A percentile compares a stretch with the other conserved stretches of the same genome.
Evolutionary conservation across 306 rosid genomes (phyloP).

Genomic region (Astragalus membranaceus): DNA sequence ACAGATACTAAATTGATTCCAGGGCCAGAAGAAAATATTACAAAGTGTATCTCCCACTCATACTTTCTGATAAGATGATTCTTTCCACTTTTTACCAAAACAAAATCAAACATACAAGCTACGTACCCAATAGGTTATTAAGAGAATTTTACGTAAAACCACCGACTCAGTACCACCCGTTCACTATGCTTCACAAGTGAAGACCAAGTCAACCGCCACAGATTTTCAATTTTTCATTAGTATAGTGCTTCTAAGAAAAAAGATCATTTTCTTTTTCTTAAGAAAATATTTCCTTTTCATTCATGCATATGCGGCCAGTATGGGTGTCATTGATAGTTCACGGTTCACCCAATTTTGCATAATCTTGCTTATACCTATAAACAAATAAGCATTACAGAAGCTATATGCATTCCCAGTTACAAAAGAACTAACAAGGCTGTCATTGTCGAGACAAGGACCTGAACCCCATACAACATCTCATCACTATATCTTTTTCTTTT

Average conservation of each 20-base stretch:
- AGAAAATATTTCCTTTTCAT: neutral
- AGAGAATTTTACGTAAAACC: neutral
- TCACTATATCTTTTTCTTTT: neutral
- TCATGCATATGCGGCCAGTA: neutral
- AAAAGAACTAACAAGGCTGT: neutral
- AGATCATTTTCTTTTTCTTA: neutral
- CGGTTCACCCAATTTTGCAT: neutral
- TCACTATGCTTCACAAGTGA: neutral
- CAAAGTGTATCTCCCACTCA: neutral
- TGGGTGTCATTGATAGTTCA: neutral
- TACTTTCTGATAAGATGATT: neutral
- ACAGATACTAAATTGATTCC: neutral
- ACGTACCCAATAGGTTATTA: neutral
- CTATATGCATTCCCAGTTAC: neutral
- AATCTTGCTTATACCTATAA: neutral
- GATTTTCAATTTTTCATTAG: neutral
- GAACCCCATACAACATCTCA: neutral
- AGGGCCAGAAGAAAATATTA: neutral
- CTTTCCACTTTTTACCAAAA: neutral
- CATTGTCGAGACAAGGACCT: neutral
- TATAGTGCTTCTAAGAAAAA: neutral
- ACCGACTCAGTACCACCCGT: neutral
- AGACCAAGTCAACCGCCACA: slow-evolving; percentile 1
- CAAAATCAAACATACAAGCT: neutral
- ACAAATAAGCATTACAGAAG: neutral